A percentile compares a stretch with the other conserved stretches of the same genome.
phyloP scores from a whole-genome alignment of 371 early-diverging fungal genomes.

The Mortierella sp. region DNA sequence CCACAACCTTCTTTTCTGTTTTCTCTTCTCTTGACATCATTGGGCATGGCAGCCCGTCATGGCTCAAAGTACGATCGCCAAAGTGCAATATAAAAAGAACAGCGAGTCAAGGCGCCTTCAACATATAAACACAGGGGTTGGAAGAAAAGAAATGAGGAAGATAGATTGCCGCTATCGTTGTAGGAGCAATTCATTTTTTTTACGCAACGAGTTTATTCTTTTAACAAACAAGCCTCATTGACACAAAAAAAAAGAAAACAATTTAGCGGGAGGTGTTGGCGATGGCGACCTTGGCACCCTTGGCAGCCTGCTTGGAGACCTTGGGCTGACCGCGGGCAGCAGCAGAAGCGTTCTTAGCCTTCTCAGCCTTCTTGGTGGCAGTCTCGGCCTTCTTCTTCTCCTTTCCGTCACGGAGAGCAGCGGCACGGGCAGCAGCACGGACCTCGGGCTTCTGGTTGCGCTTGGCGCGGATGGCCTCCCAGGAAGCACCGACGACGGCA shows the following conservation, averaged over 20 bases:
- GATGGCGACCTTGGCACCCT: constrained; percentile 89
- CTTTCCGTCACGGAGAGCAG: constrained; percentile 91
- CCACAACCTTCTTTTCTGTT: not conserved
- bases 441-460: constrained; percentile 96
- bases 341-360: constrained; percentile 62
- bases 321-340: constrained; percentile 70
- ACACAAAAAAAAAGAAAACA: constrained; percentile 29
- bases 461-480: constrained; percentile 96
- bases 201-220: constrained; percentile 38
- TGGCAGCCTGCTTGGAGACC: constrained; percentile 90
- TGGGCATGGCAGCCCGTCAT: not conserved
- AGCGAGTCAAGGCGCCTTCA: not conserved
- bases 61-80: too few relatives aligned
- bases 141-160: not conserved
- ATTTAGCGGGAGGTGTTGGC: constrained; percentile 91
- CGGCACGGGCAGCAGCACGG: constrained; percentile 92
- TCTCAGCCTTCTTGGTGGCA: constrained; percentile 88
- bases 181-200: constrained; percentile 12
- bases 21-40: not conserved
- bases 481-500: constrained; percentile 95
- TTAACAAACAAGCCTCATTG: constrained; percentile 23
- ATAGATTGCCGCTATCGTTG: not conserved
- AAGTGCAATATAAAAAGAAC: not conserved
- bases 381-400: constrained; percentile 86
- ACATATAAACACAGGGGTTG: not conserved